Evolutionary conservation across 495 filamentous ascomycete species (phyloP).

Genomic region (Hypoxylon perforatum): DNA sequence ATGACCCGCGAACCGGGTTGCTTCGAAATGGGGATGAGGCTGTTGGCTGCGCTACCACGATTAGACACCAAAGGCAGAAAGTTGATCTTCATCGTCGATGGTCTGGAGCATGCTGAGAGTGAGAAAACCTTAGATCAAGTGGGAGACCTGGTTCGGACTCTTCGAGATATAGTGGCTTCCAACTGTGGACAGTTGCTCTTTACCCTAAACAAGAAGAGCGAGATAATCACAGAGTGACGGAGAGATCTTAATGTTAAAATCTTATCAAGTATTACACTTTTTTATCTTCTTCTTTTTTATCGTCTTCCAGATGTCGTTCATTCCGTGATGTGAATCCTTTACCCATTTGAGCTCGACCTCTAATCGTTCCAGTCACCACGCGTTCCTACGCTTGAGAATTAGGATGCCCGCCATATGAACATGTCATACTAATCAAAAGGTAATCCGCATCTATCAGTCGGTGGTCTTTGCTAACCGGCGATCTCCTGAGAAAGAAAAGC

Average conservation of each 20-base stretch:
- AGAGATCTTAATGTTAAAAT: too few species aligned
- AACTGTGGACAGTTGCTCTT: constrained; percentile 9
- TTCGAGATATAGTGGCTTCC: constrained; percentile 6
- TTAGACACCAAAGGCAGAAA: neutral
- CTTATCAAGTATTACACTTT: too few species aligned
- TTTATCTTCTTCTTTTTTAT: too few species aligned
- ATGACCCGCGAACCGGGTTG: constrained; percentile 14
- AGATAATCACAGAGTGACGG: neutral
- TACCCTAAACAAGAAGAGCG: constrained; percentile 1
- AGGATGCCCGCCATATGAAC: too few species aligned
- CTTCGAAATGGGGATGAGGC: constrained; percentile 21
- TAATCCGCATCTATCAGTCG: too few species aligned
- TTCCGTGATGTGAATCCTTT: too few species aligned
- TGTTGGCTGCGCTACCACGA: constrained; percentile 25
- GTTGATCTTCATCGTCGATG: constrained; percentile 31
- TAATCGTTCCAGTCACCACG: too few species aligned
- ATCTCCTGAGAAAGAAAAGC: neutral
- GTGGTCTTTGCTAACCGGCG: too few species aligned
- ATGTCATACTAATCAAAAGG: too few species aligned
- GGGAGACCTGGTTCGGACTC: neutral
- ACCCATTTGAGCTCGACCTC: too few species aligned
- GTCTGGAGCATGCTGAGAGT: constrained; percentile 21
- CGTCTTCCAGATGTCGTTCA: too few species aligned
- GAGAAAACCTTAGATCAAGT: neutral
- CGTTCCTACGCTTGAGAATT: too few species aligned